Percentiles rank a stretch among this genome's conserved stretches.
Conservation (phyloP, 371 early-diverging fungal species). For the Mucor racemosus region DNA sequence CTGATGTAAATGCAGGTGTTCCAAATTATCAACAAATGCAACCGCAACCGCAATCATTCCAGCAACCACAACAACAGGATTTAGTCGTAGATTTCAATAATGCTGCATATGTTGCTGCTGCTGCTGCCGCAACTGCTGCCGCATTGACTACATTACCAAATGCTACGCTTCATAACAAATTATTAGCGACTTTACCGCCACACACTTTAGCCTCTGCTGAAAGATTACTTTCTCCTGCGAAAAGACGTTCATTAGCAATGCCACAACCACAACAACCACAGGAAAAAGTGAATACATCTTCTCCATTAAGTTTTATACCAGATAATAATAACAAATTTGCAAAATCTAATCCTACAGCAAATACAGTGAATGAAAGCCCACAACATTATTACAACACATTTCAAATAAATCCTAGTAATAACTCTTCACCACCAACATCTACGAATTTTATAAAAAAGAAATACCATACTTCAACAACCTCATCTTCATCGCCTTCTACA, state of each 20-base stretch:
- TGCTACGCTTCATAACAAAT: constrained; percentile 39
- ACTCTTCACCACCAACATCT: not conserved
- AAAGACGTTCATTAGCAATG: not conserved
- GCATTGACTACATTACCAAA: constrained; percentile 25
- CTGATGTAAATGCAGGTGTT: not conserved
- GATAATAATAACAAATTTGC: not conserved
- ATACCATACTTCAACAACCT: not conserved
- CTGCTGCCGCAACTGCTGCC: constrained; percentile 19
- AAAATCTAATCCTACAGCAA: not conserved
- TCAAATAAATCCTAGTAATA: constrained; percentile 11
- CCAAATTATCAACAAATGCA: not conserved
- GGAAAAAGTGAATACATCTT: not conserved
- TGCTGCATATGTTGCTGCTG: constrained; percentile 8
- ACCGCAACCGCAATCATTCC: not conserved
- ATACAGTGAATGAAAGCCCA: not conserved
- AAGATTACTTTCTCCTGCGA: constrained; percentile 30
- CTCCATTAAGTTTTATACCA: constrained; percentile 3
- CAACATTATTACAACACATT: constrained; percentile 30
- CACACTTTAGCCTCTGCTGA: constrained; percentile 46
- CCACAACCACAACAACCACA: not conserved
- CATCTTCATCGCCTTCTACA: not conserved
- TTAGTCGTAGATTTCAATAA: constrained; percentile 11
- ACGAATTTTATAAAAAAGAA: not conserved
- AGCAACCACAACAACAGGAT: constrained; percentile 10
- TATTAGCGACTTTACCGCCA: constrained; percentile 40